Percentiles rank a stretch among this genome's conserved stretches.
Conservation (phyloP, 176 grass and related monocot species). For the Avena eriantha region DNA sequence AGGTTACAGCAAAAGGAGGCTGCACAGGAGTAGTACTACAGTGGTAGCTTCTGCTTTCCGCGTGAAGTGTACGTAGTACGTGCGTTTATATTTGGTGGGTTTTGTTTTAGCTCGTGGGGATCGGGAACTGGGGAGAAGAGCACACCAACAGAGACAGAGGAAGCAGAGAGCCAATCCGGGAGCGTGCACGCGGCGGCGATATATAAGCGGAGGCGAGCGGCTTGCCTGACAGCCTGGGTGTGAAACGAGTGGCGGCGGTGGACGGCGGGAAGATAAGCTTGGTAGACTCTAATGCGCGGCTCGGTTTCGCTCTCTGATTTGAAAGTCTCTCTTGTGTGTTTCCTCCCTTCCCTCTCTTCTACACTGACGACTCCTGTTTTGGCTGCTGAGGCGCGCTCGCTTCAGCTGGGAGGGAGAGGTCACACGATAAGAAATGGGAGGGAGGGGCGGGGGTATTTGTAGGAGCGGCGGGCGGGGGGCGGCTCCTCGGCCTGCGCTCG, state of each 20-base stretch:
- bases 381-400: conserved; percentile 11
- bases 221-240: background rate
- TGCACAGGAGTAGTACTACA: background rate
- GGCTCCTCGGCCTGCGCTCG: background rate
- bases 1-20: background rate
- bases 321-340: conserved; percentile 3
- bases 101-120: conserved; percentile 18
- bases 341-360: background rate
- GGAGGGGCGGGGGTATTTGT: conserved; percentile 60
- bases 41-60: conserved; percentile 12
- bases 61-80: background rate
- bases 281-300: conserved; percentile 31
- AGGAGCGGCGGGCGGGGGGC: conserved; percentile 10
- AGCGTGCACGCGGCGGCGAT: conserved; percentile 21
- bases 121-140: background rate
- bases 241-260: conserved; percentile 22
- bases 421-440: conserved; percentile 46
- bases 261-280: conserved; percentile 40
- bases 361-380: conserved; percentile 3
- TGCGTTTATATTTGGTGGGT: conserved; percentile 33
- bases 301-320: background rate
- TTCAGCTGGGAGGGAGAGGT: background rate
- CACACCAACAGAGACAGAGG: background rate
- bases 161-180: background rate
- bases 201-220: conserved; percentile 17